These are phyloP conservation scores for Trypanosoma melophagium DNA, from an alignment of 208 protist species.

Conservation along the genomic window DNA sequence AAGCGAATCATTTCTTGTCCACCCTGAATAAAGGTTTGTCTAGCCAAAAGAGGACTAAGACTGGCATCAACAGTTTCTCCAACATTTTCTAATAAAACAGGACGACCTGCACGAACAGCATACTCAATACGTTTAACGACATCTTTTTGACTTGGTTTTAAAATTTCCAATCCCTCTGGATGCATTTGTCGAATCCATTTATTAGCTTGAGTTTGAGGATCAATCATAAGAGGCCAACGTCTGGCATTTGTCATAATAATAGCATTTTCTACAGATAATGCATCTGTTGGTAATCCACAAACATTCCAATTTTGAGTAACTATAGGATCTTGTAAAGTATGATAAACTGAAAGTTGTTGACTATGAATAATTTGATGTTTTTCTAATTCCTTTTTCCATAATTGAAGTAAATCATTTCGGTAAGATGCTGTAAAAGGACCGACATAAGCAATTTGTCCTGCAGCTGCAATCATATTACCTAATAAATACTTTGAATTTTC, in stretches of 20 bases:
- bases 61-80: slow-evolving; percentile 94
- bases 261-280: slow-evolving; percentile 96
- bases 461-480: slow-evolving; percentile 96
- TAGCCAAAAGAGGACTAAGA: slow-evolving; percentile 94
- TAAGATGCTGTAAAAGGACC: slow-evolving; percentile 96
- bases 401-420: slow-evolving; percentile 77
- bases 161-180: slow-evolving; percentile 93
- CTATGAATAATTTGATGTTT: slow-evolving; percentile 81
- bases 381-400: slow-evolving; percentile 86
- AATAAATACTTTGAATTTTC: slow-evolving; percentile 84
- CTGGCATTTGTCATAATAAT: slow-evolving; percentile 94
- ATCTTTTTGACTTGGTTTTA: slow-evolving; percentile 96
- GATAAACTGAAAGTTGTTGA: slow-evolving; percentile 78
- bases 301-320: slow-evolving; percentile 94
- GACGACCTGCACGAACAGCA: slow-evolving; percentile 92
- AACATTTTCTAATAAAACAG: slow-evolving; percentile 97
- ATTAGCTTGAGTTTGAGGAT: slow-evolving; percentile 98
- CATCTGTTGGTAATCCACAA: slow-evolving; percentile 95
- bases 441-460: slow-evolving; percentile 95
- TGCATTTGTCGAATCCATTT: slow-evolving; percentile 97
- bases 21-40: slow-evolving; percentile 93
- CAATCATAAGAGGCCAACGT: slow-evolving; percentile 98
- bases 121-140: slow-evolving; percentile 95
- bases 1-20: slow-evolving; percentile 96
- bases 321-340: slow-evolving; percentile 95